Evolutionary conservation across 768 basidiomycete species (phyloP).

Genomic region (Russula emetica): DNA sequence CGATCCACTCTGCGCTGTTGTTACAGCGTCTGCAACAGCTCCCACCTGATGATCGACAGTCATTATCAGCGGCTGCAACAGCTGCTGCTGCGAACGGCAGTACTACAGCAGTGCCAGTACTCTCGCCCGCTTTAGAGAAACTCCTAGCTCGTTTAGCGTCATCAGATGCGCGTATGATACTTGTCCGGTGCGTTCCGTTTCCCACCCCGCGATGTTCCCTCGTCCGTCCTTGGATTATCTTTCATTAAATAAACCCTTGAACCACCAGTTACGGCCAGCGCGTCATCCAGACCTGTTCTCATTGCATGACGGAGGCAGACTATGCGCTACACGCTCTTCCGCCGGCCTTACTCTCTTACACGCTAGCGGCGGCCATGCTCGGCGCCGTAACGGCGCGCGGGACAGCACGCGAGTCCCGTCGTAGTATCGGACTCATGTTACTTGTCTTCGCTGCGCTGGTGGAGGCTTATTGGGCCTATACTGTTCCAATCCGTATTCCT

Average conservation of each 20-base stretch:
- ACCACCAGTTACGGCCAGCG: constrained; percentile 24
- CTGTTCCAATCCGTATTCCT: constrained; percentile 16
- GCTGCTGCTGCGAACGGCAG: background rate
- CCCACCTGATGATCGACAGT: background rate
- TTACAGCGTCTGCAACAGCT: background rate
- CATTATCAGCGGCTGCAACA: background rate
- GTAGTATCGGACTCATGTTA: constrained; percentile 1
- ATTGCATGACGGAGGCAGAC: constrained; percentile 18
- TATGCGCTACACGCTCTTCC: constrained; percentile 27
- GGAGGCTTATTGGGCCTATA: constrained; percentile 21
- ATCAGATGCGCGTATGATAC: constrained; percentile 21
- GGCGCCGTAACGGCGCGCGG: constrained; percentile 22
- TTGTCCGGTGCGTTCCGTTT: constrained; percentile 21
- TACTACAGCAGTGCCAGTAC: background rate
- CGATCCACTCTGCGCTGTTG: constrained; percentile 17
- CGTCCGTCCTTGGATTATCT: too few relatives aligned
- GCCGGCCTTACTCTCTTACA: constrained; percentile 23
- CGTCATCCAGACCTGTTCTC: constrained; percentile 23
- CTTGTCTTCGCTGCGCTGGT: constrained; percentile 17
- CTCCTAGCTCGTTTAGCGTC: constrained; percentile 27
- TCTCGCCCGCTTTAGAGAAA: constrained; percentile 21
- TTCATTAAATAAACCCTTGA: too few relatives aligned
- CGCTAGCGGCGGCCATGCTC: constrained; percentile 20
- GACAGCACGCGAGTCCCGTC: constrained; percentile 20
- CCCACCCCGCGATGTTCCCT: background rate